Percentiles rank a stretch among this genome's conserved stretches.
Evolutionary conservation across 2,329 filamentous ascomycete genomes (phyloP).

Genomic region (Chaetomium strumarium): DNA sequence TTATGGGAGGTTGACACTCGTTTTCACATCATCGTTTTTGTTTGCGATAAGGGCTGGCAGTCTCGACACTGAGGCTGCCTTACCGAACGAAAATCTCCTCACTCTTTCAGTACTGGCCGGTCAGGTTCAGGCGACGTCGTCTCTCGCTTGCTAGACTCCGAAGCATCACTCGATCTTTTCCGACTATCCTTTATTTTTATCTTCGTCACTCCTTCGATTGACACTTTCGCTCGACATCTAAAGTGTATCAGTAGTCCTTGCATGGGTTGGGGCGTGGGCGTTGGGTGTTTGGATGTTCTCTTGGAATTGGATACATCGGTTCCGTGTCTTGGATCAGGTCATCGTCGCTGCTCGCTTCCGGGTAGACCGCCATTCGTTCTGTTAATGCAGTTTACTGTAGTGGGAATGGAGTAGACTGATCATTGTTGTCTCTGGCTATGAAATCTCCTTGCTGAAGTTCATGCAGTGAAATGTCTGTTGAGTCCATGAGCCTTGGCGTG

Average conservation of each 20-base stretch:
- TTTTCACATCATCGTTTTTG: not conserved
- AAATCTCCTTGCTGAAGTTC: no score
- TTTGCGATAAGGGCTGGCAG: not conserved
- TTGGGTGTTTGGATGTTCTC: not conserved
- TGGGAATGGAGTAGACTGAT: not conserved
- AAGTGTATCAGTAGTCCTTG: not conserved
- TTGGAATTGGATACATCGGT: not conserved
- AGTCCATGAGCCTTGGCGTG: not conserved
- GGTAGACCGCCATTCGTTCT: no score
- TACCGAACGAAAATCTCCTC: no score
- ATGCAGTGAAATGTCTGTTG: not conserved
- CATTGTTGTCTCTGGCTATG: not conserved
- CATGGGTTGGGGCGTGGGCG: constrained; percentile 2
- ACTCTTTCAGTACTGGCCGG: no score
- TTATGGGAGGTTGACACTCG: not conserved
- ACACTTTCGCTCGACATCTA: no score
- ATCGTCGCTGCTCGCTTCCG: no score
- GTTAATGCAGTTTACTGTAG: not conserved
- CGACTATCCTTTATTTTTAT: not conserved
- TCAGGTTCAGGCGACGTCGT: no score
- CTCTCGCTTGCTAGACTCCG: no score
- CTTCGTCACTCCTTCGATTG: not conserved
- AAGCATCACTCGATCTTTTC: no score
- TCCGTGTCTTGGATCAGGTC: not conserved
- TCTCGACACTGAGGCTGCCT: no score